Evolutionary conservation across 345 rosid genomes (phyloP).

Genomic region (Citrus reticulata): DNA sequence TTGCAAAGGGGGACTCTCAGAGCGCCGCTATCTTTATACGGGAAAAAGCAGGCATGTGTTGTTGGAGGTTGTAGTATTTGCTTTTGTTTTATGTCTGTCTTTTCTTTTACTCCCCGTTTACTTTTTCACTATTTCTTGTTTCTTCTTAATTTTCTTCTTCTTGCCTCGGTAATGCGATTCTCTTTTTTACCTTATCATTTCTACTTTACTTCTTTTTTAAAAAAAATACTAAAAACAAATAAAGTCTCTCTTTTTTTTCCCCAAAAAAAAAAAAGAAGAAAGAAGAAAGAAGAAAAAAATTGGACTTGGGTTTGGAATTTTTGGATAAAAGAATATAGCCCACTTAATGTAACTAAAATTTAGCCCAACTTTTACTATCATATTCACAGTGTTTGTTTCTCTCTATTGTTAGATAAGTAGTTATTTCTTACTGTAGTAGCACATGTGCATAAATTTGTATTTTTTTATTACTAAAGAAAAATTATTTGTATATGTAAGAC

Average conservation of each 20-base stretch:
- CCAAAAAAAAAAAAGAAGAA: too few relatives aligned
- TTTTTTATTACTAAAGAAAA: too few relatives aligned
- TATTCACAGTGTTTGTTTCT: not conserved
- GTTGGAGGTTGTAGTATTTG: not conserved
- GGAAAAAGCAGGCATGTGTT: not conserved
- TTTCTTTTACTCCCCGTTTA: slow-evolving; percentile 6
- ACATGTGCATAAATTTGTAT: too few relatives aligned
- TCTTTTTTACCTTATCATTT: not conserved
- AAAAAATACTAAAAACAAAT: too few relatives aligned
- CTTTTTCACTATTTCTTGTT: slow-evolving; percentile 10
- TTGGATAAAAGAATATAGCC: not conserved
- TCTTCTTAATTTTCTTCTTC: not conserved
- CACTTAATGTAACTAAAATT: not conserved
- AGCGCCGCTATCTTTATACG: slow-evolving; percentile 26
- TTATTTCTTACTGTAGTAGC: too few relatives aligned
- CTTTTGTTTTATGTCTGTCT: not conserved
- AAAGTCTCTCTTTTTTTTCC: not conserved
- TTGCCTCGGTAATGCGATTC: slow-evolving; percentile 21
- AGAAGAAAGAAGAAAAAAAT: too few relatives aligned
- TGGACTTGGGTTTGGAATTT: not conserved
- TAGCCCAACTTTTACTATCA: not conserved
- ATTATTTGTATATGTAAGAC: too few relatives aligned
- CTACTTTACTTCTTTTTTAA: not conserved
- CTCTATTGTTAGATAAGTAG: not conserved
- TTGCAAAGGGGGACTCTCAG: not conserved